Base-by-base conservation (phyloP, 495 filamentous ascomycete species). In the Entonaema liquescens region DNA sequence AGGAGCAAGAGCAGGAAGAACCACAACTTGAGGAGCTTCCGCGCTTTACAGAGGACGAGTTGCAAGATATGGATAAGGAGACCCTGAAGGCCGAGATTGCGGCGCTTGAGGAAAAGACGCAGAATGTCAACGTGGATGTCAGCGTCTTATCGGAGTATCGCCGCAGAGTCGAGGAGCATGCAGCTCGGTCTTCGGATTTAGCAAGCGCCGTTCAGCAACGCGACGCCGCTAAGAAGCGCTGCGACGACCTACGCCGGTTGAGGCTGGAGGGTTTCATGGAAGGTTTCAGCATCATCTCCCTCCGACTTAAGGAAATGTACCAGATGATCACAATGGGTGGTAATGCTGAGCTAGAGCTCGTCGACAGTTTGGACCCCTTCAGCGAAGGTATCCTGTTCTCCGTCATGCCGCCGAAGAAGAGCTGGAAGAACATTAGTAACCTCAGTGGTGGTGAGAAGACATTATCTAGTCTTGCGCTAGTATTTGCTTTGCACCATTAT, bases 241-340 rank as follows among this genome's bases (percentile, higher is more conserved):
- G 94, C 63, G 95, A 98, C 74, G 93, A 97, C 49, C 89, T 98
- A 52, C 91, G 95, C 6, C 92, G 92, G 3, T 84, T 95, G 29
- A 91, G 95, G 5, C 82, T 98, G 8, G 95, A 97, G 68, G 95
- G 95, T 55, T 99, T 99, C 86, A 98, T 98, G 95, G 93, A 95
- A 80, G 95, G 96, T 26, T 98, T 98, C 82, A 90, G 90, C 77
- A 90, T 87, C 60, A 99, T 99, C 77, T 97, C 94, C n/a, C 83
- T 97, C 21, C 90, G 95, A 2, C 84, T 99, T 59, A 99, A 99
- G 83, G 95, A 99, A 79, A 99, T 99, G 95, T 99, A 99, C 82
- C 95, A 98, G 80, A 98, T 99, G 95, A 99, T 99, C 80, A 99
- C 95, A 28, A 99, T 99, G 95, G 95, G 95, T 67, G 95, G 95